Evolutionary conservation across 495 filamentous ascomycete genomes (phyloP).

Genomic region (Copromyces sp.): DNA sequence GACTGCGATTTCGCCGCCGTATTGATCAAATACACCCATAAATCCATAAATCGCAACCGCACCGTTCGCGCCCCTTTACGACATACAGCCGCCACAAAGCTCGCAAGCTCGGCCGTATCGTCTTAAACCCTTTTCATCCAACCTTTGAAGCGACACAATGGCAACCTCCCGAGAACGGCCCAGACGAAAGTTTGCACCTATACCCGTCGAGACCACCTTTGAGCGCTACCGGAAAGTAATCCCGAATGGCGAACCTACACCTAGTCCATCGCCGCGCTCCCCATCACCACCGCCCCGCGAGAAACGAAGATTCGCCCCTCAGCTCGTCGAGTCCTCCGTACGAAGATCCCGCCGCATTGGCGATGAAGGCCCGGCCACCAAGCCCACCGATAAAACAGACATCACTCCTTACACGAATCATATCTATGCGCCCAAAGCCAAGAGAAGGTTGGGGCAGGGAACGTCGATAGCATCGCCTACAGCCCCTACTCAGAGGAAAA

Average conservation of each 20-base stretch:
- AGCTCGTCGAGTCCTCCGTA: constrained; percentile 56
- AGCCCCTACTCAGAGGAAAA: constrained; percentile 1
- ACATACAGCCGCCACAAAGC: background rate
- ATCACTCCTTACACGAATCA: constrained; percentile 48
- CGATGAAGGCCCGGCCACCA: constrained; percentile 40
- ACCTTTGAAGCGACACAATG: constrained; percentile 9
- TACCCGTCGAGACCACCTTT: constrained; percentile 51
- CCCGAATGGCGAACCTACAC: constrained; percentile 37
- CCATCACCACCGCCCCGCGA: constrained; percentile 23
- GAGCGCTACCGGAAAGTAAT: constrained; percentile 39
- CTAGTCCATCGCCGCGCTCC: constrained; percentile 39
- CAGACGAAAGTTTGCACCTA: constrained; percentile 43
- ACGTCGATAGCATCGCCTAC: constrained; percentile 10
- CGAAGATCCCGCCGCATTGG: constrained; percentile 44
- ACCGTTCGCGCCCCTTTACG: background rate
- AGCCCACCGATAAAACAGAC: constrained; percentile 45
- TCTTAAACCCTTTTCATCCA: background rate
- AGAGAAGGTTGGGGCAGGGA: constrained; percentile 22
- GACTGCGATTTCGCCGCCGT: background rate
- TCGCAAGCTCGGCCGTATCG: background rate
- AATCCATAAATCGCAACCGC: background rate
- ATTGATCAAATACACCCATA: background rate
- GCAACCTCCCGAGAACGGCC: constrained; percentile 19
- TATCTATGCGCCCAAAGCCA: constrained; percentile 40
- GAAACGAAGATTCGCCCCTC: constrained; percentile 46